These are phyloP conservation scores for Pseudoneurospora amorphoporcata DNA, from an alignment of 495 filamentous ascomycete species.

Conservation along the genomic window DNA sequence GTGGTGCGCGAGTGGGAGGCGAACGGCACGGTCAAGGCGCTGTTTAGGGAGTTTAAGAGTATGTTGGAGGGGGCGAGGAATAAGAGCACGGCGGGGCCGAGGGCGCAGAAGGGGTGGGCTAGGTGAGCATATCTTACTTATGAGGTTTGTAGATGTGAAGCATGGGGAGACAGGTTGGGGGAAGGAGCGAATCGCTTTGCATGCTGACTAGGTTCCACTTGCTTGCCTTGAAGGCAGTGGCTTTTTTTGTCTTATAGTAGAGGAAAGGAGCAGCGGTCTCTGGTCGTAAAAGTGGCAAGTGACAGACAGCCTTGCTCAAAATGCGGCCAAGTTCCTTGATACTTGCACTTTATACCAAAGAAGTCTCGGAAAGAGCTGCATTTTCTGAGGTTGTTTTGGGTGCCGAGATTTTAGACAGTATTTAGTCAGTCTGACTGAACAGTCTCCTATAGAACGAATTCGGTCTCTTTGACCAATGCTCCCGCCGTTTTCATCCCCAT, in stretches of 20 bases:
- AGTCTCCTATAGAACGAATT: background rate
- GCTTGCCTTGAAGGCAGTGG: background rate
- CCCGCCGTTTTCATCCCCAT: background rate
- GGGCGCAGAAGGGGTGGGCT: background rate
- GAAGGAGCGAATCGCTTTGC: background rate
- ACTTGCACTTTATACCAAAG: background rate
- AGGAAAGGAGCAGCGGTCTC: background rate
- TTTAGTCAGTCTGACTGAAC: background rate
- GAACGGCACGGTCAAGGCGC: constrained; percentile 11
- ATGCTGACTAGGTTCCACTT: background rate
- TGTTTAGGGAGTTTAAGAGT: constrained; percentile 28
- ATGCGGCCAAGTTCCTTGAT: background rate
- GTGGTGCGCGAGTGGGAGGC: constrained; percentile 28
- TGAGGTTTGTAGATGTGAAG: background rate
- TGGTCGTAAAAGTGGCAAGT: background rate
- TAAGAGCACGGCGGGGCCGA: constrained; percentile 16
- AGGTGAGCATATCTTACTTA: background rate
- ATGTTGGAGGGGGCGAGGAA: constrained; percentile 27
- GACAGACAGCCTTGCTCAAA: background rate
- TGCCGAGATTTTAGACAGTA: background rate
- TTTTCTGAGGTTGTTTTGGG: background rate
- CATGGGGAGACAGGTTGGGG: background rate
- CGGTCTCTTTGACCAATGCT: background rate
- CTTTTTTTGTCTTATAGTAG: background rate
- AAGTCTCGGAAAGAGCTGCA: background rate